Evolutionary conservation across 805 yeast genomes (phyloP), one percentile per base, ranked within the genome.

Genomic region (Grigorovia transvaalensis): DNA sequence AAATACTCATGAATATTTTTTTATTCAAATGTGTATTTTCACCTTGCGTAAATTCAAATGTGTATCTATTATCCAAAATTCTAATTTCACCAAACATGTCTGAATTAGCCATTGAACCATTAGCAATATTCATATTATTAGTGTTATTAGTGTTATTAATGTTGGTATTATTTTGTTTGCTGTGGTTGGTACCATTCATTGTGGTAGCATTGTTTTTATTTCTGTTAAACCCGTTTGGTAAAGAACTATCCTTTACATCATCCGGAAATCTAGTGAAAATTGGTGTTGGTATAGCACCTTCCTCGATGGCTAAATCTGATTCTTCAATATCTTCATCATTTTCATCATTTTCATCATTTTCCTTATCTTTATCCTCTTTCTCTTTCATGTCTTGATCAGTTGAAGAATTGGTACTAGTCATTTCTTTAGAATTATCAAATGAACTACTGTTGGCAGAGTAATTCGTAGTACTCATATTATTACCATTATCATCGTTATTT

Each of bases 1-100:
- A 66, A 18, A 65, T 63, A 49, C 63, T 62, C 56, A 66, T 53
- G 49, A 65, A 66, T 60, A 64, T 60, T 49, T 61, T 66, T 53
- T 64, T 64, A 53, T 66, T 66, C 5, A 61, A 33, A n/a, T 42
- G 49, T 9, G 52, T 49, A 12, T 59, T 51, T 2, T 45, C 19
- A 12, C 52, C 51, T 18, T 48, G 46, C 9, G 61, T 57, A 48
- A 65, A 59, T 19, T 65, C 63, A 48, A 63, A 66, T 18, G 62
- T 57, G 53, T 64, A 66, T 17, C 53, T 57, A 44, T 63, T 60
- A n/a, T 54, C 53, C 30, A 53, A 46, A 27, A 66, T 56, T 33
- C 61, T 55, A 8, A 66, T 54, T 35, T 64, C 68, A 7, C 70
- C 70, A 38, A 53, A 54, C 45, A 63, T 52, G 20, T 33, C 45